Conservation (phyloP, 805 yeast species). For the Tetrapisispora iriomotensis region DNA sequence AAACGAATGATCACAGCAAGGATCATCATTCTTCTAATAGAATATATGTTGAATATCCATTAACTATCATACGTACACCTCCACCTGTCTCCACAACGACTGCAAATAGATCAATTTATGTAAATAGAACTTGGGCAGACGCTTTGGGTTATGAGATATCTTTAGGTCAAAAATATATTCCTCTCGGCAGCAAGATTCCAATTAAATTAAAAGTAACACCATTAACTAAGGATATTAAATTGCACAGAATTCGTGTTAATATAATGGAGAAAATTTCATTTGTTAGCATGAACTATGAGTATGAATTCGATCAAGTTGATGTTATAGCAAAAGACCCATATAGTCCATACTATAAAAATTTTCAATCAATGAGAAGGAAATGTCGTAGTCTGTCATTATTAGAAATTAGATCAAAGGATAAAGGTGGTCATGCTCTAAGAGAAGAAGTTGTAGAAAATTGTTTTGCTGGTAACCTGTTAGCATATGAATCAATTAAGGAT, state of each 20-base stretch:
- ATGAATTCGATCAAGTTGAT: conserved; percentile 46
- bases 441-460: conserved; percentile 47
- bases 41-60: conserved; percentile 24
- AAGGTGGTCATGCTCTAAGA: conserved; percentile 42
- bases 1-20: conserved; percentile 5
- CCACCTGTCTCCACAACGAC: conserved; percentile 33
- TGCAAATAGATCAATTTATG: conserved; percentile 64
- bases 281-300: conserved; percentile 45
- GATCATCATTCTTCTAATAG: conserved; percentile 5
- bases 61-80: conserved; percentile 34
- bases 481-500: conserved; percentile 32
- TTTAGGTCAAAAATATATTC: conserved; percentile 59
- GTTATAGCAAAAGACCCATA: conserved; percentile 28
- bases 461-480: conserved; percentile 50
- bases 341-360: conserved; percentile 30
- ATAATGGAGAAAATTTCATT: conserved; percentile 60
- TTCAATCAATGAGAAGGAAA: conserved; percentile 24
- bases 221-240: conserved; percentile 46
- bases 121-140: conserved; percentile 68
- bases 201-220: conserved; percentile 62
- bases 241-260: conserved; percentile 58
- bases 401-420: conserved; percentile 54
- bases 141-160: conserved; percentile 61
- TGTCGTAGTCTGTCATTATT: conserved; percentile 53
- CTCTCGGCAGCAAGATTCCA: conserved; percentile 50